phyloP scores from a whole-genome alignment of 139 green algal genomes.

The Mesotaenium endlicherianum region DNA sequence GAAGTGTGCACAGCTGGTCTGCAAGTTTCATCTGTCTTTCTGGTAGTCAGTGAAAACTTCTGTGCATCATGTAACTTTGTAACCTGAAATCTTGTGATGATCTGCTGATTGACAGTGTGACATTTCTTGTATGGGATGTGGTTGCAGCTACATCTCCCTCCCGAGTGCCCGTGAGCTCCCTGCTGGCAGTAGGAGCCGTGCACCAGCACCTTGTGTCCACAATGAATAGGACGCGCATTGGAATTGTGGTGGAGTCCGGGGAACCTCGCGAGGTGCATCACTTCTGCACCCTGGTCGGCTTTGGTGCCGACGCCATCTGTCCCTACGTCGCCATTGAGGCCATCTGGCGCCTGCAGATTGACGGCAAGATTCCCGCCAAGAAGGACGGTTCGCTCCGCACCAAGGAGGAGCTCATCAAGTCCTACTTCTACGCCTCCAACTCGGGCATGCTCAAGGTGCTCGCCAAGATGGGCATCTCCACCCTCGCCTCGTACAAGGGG shows the following conservation, averaged over 20 bases:
- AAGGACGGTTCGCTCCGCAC: slow-evolving; percentile 36
- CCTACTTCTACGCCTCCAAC: slow-evolving; percentile 78
- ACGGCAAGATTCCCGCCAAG: slow-evolving; percentile 49
- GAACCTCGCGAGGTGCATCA: slow-evolving; percentile 85
- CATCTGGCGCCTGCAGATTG: slow-evolving; percentile 36
- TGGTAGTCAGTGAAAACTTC: too few relatives aligned
- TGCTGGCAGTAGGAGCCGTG: slow-evolving; percentile 83
- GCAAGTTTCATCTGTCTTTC: too few relatives aligned
- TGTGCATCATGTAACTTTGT: too few relatives aligned
- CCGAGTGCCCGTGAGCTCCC: slow-evolving; percentile 73
- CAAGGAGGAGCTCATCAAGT: slow-evolving; percentile 62
- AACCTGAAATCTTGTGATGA: too few relatives aligned
- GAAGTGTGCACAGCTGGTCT: too few relatives aligned
- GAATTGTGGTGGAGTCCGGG: slow-evolving; percentile 77
- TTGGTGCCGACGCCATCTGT: slow-evolving; percentile 89
- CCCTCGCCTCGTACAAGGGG: slow-evolving; percentile 93
- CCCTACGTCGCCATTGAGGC: slow-evolving; percentile 90
- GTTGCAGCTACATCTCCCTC: slow-evolving; percentile 45
- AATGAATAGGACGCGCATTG: slow-evolving; percentile 68
- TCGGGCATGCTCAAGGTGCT: slow-evolving; percentile 69
- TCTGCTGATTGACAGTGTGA: too few relatives aligned
- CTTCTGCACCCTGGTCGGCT: slow-evolving; percentile 89
- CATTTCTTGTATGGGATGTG: slow-evolving; percentile 6
- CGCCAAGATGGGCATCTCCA: slow-evolving; percentile 96
- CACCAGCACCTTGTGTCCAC: slow-evolving; percentile 82